Conservation (phyloP, 805 yeast genomes). For the Lachancea sp. region DNA sequence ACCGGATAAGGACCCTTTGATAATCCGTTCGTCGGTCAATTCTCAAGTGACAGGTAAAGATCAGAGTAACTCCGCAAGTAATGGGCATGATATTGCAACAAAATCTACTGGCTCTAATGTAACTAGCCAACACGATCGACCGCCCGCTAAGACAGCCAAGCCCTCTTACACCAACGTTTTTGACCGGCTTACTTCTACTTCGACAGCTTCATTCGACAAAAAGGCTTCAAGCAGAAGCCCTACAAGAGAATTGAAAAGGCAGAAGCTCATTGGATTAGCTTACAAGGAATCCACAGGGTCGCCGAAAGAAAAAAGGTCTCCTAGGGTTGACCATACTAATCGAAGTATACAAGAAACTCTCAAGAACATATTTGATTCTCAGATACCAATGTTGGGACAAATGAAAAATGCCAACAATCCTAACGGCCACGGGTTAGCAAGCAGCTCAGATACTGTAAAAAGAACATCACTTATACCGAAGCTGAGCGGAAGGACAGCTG, state of each 20-base stretch:
- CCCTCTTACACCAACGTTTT: constrained; percentile 19
- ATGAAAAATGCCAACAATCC: not conserved
- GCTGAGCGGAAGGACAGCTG: constrained; percentile 7
- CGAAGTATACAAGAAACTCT: constrained; percentile 25
- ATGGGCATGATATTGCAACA: not conserved
- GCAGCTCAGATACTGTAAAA: not conserved
- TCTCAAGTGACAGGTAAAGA: not conserved
- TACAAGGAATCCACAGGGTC: constrained; percentile 27
- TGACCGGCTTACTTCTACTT: constrained; percentile 25
- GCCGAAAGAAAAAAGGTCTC: constrained; percentile 22
- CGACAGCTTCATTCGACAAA: constrained; percentile 30
- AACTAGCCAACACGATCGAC: not conserved
- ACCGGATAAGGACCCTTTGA: constrained; percentile 31
- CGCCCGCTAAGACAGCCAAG: not conserved
- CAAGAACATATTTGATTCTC: constrained; percentile 21
- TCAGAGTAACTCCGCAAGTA: not conserved
- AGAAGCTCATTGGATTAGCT: not conserved
- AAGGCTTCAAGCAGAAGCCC: constrained; percentile 14
- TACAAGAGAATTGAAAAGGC: constrained; percentile 1
- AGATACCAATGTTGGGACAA: constrained; percentile 8
- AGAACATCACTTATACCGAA: constrained; percentile 14
- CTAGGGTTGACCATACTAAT: constrained; percentile 14
- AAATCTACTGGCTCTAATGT: not conserved
- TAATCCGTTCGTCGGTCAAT: constrained; percentile 14
- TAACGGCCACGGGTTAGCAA: not conserved